phyloP scores from a whole-genome alignment of 352 stramenopile genomes.

The Globisporangium cylindrosporum region DNA sequence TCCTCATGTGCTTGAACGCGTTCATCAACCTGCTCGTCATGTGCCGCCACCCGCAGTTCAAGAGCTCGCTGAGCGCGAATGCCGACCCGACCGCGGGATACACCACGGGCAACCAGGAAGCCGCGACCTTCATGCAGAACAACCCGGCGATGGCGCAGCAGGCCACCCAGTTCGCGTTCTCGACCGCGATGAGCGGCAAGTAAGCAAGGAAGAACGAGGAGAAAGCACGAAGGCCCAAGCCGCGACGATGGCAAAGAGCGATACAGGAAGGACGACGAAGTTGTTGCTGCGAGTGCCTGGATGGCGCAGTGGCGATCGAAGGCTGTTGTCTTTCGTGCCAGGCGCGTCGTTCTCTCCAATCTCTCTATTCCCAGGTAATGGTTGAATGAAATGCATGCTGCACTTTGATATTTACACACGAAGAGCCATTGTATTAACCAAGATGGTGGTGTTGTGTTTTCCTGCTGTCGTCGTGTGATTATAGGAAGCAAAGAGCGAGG shows the following conservation, averaged over 20 bases:
- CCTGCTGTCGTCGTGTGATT: background rate
- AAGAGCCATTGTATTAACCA: background rate
- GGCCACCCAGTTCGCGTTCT: constrained; percentile 77
- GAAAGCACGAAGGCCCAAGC: background rate
- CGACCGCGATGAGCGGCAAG: constrained; percentile 32
- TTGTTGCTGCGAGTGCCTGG: background rate
- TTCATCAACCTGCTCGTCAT: constrained; percentile 86
- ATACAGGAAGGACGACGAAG: background rate
- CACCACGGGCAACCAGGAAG: constrained; percentile 79
- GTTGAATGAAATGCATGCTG: background rate
- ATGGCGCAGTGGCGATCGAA: background rate
- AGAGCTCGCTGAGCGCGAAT: constrained; percentile 64
- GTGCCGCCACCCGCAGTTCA: constrained; percentile 86
- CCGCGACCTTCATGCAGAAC: constrained; percentile 75
- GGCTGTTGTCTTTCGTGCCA: background rate
- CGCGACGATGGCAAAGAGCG: too few species aligned
- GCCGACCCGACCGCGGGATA: constrained; percentile 78
- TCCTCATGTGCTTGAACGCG: constrained; percentile 86
- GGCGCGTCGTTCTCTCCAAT: background rate
- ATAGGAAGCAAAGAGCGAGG: background rate
- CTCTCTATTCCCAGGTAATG: background rate
- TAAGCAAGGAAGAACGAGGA: constrained; percentile 1
- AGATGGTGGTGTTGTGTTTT: background rate
- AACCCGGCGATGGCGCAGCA: constrained; percentile 77
- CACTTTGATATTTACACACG: background rate